Base-by-base conservation (phyloP, 192 early-diverging fungal genomes). In the Chytriomyces sp. region DNA sequence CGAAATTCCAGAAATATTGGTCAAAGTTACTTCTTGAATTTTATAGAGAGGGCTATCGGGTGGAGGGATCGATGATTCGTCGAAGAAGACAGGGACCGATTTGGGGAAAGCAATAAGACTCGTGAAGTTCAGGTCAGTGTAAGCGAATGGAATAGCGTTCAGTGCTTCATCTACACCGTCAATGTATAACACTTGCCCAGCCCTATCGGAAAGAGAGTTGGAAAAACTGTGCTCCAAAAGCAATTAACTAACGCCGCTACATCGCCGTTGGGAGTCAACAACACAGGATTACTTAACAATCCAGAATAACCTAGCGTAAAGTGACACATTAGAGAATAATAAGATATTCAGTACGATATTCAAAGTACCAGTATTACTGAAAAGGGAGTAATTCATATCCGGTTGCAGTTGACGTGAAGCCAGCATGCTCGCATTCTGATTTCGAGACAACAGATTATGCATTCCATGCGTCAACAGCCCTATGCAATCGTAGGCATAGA, bases 381-480 rank as follows among this genome's bases (percentile, higher is more conserved):
- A 56, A 8, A 56, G 28, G 25, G 54, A 25, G 54, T 56, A 26
- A 56, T 56, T 56, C 54, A 56, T n/a, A n/a, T n/a, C n/a, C n/a
- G n/a, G n/a, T n/a, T n/a, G n/a, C n/a, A n/a, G n/a, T n/a, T n/a
- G n/a, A n/a, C n/a, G n/a, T n/a, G 54, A 26, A 1, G 28, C 7
- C 54, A 28, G 26, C 19, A 26, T n/a, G 54, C 8, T 56, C 8
- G 54, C 12, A 26, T 12, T 0, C 28, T 12, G 17, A 26, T 12
- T 28, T 14, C 28, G 54, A n/a, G 26, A 26, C n/a, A 22, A 8
- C 7, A 56, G n/a, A 14, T 56, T 10, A 26, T 56, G n/a, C 10
- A 56, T 26, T 25, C 54, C 54, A 10, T 12, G 17, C 54, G 26
- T 28, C 54, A 56, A 56, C 8, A 22, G 17, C 28, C 54, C 54